Base-by-base conservation (phyloP, 129 eudicot genomes). In the Calendula officinalis region DNA sequence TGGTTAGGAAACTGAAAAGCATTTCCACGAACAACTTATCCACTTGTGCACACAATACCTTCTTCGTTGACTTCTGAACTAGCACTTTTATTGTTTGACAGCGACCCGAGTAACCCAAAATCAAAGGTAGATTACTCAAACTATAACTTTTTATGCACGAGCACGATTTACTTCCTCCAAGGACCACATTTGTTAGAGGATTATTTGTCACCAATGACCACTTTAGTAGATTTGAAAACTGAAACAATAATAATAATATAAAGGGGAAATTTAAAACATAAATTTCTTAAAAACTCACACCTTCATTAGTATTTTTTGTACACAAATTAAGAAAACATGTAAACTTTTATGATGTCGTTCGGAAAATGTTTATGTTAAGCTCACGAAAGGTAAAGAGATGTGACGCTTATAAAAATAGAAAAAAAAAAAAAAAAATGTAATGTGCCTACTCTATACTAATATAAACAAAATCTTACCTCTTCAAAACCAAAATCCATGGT, bases 1-100 rank as follows among this genome's bases (percentile, higher is more conserved):
- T 62, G 12, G 75, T 54, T 40, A 77, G 70, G 62, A 77, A 62
- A 55, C 66, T 65, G 16, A 77, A 80, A n/a, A 83, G 80, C 56
- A 83, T 59, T 61, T 80, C 80, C 5, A 80, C 68, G 27, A 83
- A 83, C 40, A 56, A 57, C 8, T 80, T 75, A 30, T 42, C 73
- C 2, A 69, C 78, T 50, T 72, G 70, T 41, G 76, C 85, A 63
- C 72, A 62, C 62, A 83, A 34, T 6, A 78, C 74, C 67, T 77
- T 74, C 42, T 70, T 70, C 12, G 32, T 61, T 13, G 89, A 77
- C 17, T 73, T 83, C 4, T 70, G 76, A 46, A 80, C 60, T 6
- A 80, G 5, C 36, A 71, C 4, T 51, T 80, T 77, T 38, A 84
- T 22, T 0, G 30, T 63, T 52, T 64, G 59, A 8, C 71, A 45